These are phyloP conservation scores for Boletus rex-veris DNA, from an alignment of 768 basidiomycete genomes.

Conservation along the genomic window DNA sequence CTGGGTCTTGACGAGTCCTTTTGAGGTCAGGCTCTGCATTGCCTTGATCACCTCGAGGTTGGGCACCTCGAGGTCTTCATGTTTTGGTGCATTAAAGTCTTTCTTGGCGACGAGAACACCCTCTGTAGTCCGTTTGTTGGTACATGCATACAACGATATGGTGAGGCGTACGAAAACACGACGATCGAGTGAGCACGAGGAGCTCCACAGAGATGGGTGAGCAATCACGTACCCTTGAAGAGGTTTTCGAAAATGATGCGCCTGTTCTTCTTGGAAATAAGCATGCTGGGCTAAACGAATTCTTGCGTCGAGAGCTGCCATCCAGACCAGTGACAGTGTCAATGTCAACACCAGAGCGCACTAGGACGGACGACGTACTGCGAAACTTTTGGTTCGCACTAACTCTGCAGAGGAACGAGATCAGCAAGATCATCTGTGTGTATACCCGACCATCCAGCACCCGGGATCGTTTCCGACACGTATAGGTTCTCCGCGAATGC, in stretches of 20 bases:
- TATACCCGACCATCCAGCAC: slow-evolving; percentile 34
- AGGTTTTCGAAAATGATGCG: slow-evolving; percentile 98
- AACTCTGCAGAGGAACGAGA: slow-evolving; percentile 27
- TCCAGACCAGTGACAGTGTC: neutral
- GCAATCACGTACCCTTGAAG: slow-evolving; percentile 83
- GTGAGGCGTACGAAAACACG: too few species aligned
- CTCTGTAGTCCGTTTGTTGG: slow-evolving; percentile 48
- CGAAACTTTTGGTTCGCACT: slow-evolving; percentile 33
- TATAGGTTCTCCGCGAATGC: slow-evolving; percentile 4
- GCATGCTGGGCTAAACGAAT: slow-evolving; percentile 62
- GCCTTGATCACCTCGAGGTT: slow-evolving; percentile 72
- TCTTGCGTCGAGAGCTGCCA: slow-evolving; percentile 31
- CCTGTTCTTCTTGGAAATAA: slow-evolving; percentile 94
- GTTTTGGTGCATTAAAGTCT: slow-evolving; percentile 96
- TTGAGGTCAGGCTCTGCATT: slow-evolving; percentile 64
- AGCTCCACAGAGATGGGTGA: neutral
- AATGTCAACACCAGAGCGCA: neutral
- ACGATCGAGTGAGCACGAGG: neutral
- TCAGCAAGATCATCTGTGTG: slow-evolving; percentile 32
- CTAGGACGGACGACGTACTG: slow-evolving; percentile 30
- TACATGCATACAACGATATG: too few species aligned
- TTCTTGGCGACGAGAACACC: slow-evolving; percentile 99
- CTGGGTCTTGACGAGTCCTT: slow-evolving; percentile 95
- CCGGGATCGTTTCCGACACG: neutral
- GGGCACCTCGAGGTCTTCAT: slow-evolving; percentile 80